Conservation (phyloP, 2,329 filamentous ascomycete genomes). For the Diaporthe vaccinii region DNA sequence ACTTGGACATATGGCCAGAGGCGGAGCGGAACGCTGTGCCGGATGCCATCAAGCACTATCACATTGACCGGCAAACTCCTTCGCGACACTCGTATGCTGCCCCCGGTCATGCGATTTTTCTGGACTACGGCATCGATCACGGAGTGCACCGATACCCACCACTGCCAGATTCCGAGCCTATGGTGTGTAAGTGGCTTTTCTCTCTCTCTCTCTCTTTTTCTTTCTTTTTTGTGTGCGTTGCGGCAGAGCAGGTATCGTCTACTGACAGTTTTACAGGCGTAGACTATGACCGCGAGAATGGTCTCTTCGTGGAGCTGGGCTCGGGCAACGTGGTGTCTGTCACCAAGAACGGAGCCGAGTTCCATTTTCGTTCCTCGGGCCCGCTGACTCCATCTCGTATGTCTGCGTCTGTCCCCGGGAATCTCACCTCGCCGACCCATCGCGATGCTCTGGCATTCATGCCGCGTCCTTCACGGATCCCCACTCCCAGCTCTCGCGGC, state of each 20-base stretch:
- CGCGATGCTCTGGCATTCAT: background rate
- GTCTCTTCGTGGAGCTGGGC: conserved; percentile 37
- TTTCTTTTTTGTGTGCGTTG: background rate
- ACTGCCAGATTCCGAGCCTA: conserved; percentile 39
- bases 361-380: conserved; percentile 7
- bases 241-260: background rate
- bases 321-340: conserved; percentile 39
- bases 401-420: background rate
- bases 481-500: conserved; percentile 1
- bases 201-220: background rate
- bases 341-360: conserved; percentile 14
- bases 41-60: background rate
- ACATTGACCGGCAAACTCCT: conserved; percentile 40
- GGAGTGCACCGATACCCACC: conserved; percentile 40
- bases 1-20: conserved; percentile 35
- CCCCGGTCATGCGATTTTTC: conserved; percentile 35
- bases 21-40: conserved; percentile 21
- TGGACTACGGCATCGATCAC: conserved; percentile 36
- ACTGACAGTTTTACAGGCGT: conserved; percentile 13
- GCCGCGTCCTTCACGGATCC: conserved; percentile 32
- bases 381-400: conserved; percentile 18
- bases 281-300: conserved; percentile 31
- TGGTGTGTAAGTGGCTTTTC: conserved; percentile 32
- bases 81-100: conserved; percentile 34
- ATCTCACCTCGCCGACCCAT: conserved; percentile 1